Evolutionary conservation across 148 eudicot species (phyloP), one percentile per base, ranked within the genome.

Genomic region (Hydrangea macrophylla): DNA sequence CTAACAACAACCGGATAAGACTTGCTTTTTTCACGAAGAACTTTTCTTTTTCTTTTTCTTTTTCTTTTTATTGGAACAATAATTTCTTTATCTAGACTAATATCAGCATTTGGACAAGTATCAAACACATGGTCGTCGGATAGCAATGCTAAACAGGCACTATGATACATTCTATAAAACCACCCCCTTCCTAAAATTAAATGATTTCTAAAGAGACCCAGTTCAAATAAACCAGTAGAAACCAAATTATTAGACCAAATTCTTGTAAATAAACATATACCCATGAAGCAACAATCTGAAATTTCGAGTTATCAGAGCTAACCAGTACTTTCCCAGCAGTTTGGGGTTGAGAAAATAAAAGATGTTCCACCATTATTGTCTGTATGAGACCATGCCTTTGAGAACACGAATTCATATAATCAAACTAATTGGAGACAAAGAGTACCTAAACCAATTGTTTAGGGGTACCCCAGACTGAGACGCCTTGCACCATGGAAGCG

Each of bases 111-210:
- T 20, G 81, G 65, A n/a, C 57, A 68, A 68, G 61, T 65, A 76
- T 76, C 80, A 39, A 44, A 12, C 50, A 57, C 50, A 11, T 62
- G 50, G 42, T 80, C 71, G 58, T 78, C 81, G 33, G 51, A 22
- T 32, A 68, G 53, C 31, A 73, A 60, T 48, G 83, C 78, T 35
- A 73, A 54, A 55, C 75, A 60, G 60, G 79, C 82, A 61, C 75
- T 44, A 40, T 51, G 56, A 39, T 65, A 76, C 35, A 67, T 23
- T 66, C 58, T 72, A 60, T 45, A 73, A 48, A 70, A 44, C 33
- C 42, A 62, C n/a, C 69, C 60, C 31, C 31, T 63, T 31, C 61
- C 54, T 25, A 30, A 60, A 58, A 25, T 9, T 42, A 64, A 25
- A 37, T 62, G 37, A 26, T 65, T 77, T 28, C 33, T 58, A 15